Conservation (phyloP, 2,329 filamentous ascomycete species). For the Oidium heveae region DNA sequence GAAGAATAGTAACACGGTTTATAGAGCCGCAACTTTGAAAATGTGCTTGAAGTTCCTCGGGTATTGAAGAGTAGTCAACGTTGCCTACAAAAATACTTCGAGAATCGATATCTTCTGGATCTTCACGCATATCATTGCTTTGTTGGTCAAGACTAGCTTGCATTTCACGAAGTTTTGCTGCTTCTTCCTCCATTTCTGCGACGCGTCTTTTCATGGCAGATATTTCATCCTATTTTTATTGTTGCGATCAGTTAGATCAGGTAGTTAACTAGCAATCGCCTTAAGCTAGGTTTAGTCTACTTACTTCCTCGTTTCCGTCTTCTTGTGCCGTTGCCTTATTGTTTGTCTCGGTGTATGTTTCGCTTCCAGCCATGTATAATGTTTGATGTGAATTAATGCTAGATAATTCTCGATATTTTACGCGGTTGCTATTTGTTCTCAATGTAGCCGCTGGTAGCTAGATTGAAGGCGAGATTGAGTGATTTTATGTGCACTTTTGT, state of each 20-base stretch:
- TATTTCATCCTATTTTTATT: constrained; percentile 39
- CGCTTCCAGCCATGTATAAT: constrained; percentile 10
- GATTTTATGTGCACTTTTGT: too few species aligned
- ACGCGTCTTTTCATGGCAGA: constrained; percentile 68
- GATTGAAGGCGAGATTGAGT: too few species aligned
- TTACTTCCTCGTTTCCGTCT: constrained; percentile 14
- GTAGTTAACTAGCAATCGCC: too few species aligned
- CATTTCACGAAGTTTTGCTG: constrained; percentile 68
- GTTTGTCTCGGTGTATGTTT: constrained; percentile 10
- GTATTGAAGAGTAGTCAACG: constrained; percentile 89
- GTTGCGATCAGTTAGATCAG: neutral
- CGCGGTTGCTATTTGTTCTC: too few species aligned
- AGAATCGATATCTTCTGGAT: constrained; percentile 85
- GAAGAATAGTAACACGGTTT: constrained; percentile 87
- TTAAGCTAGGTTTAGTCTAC: neutral
- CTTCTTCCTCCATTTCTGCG: constrained; percentile 77
- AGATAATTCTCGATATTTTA: too few species aligned
- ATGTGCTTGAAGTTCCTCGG: constrained; percentile 93
- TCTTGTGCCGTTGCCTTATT: constrained; percentile 9
- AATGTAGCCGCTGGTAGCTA: too few species aligned
- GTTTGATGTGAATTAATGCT: neutral
- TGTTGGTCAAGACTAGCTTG: constrained; percentile 68
- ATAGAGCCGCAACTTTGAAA: constrained; percentile 95
- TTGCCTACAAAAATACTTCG: constrained; percentile 97
- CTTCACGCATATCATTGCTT: constrained; percentile 59